Evolutionary conservation across 345 rosid genomes (phyloP), one percentile per base, ranked within the genome.

Genomic region (Isatis tinctoria): DNA sequence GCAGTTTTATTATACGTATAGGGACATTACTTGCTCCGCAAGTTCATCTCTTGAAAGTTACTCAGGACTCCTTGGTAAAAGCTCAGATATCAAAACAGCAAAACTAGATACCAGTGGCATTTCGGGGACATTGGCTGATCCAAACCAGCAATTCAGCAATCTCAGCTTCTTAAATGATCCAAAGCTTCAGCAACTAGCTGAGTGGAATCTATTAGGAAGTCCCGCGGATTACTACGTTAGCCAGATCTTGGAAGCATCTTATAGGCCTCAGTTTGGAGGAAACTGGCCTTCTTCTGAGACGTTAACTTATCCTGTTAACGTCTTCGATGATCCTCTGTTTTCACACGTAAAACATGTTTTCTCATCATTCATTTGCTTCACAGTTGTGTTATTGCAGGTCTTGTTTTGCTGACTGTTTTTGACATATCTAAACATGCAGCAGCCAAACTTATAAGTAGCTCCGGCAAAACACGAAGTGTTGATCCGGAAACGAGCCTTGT

Each of bases 1-100:
- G 16, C 74, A 68, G 71, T 68, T 83, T 69, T 75, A 80, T 10
- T 85, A 75, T 10, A 78, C 82, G 81, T 85, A 70, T 13, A 85
- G 75, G 79, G 93, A 87, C 76, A 65, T 84, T 22, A 84, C 83
- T 41, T 88, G 90, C 74, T 77, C 87, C 20, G 90, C 81, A 69
- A 85, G 83, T 76, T 83, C 90, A 9, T 83, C 87, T 32, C 84
- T 84, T 30, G 90, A 87, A 66, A 84, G 86, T 73, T 84, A 83
- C 79, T 78, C 85, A 20, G 83, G 93, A 44, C 81, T 85, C 69
- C 84, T 85, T 39, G 79, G 82, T 60, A 90, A 84, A 79, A 79
- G 56, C 73, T 80, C 88, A 12, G 88, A 87, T 32, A 69, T 82
- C 10, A 82, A 86, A 5, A 78, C 75, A 80, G 77, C 82, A 24